Conservation (phyloP, 2,329 filamentous ascomycete genomes). For the Fusarium avenaceum region DNA sequence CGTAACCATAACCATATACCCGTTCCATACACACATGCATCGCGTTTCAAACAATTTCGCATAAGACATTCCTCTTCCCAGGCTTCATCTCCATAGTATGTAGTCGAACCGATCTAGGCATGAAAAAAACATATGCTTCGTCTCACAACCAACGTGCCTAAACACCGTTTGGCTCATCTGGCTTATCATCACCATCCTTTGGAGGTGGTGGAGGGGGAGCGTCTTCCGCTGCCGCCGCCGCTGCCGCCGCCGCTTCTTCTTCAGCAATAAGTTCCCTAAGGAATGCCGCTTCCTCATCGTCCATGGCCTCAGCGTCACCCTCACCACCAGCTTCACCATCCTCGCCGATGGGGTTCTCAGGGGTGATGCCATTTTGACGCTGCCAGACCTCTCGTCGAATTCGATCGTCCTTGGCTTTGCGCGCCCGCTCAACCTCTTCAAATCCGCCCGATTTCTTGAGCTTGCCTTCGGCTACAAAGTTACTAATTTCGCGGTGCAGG, state of each 20-base stretch:
- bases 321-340: constrained; percentile 48
- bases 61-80: constrained; percentile 33
- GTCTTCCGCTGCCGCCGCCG: constrained; percentile 1
- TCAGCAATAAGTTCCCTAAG: constrained; percentile 27
- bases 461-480: constrained; percentile 89
- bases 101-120: constrained; percentile 14
- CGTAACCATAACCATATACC: constrained; percentile 5
- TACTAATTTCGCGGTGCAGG: constrained; percentile 86
- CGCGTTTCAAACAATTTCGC: constrained; percentile 35
- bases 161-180: constrained; percentile 38
- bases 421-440: constrained; percentile 89
- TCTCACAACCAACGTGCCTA: constrained; percentile 17
- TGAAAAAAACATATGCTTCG: constrained; percentile 16
- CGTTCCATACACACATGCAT: constrained; percentile 27
- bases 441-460: constrained; percentile 96
- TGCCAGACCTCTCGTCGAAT: constrained; percentile 85
- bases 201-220: constrained; percentile 30
- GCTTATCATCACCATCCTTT: constrained; percentile 41
- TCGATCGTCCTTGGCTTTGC: constrained; percentile 87
- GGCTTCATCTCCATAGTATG: constrained; percentile 42
- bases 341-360: constrained; percentile 60
- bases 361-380: constrained; percentile 69
- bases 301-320: constrained; percentile 35
- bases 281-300: constrained; percentile 30
- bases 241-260: constrained; percentile 7